Evolutionary conservation across 1,139 yeast genomes (phyloP).

Genomic region (Kodamaea anthophila): DNA sequence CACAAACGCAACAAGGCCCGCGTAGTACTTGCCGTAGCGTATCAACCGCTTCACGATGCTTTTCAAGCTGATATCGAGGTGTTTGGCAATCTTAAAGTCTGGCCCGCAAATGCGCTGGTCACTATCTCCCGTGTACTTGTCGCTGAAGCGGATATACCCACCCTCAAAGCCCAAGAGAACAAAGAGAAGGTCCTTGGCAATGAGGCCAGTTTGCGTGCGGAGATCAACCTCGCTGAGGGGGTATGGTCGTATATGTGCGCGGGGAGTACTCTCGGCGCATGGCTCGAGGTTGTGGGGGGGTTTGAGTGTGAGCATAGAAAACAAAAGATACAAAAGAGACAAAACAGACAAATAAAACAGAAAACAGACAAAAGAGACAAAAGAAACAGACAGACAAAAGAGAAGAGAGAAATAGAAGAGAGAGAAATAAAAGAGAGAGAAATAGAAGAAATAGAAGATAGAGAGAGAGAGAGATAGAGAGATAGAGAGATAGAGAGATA

Average conservation of each 20-base stretch:
- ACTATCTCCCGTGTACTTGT: slow-evolving; percentile 41
- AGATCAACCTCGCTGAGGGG: slow-evolving; percentile 42
- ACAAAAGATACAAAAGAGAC: no score
- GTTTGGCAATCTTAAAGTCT: slow-evolving; percentile 65
- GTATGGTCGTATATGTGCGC: slow-evolving; percentile 27
- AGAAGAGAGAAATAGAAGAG: no score
- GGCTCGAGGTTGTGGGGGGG: slow-evolving; percentile 16
- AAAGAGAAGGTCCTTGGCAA: slow-evolving; percentile 63
- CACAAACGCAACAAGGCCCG: slow-evolving; percentile 48
- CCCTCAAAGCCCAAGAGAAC: slow-evolving; percentile 80
- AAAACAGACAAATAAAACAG: no score
- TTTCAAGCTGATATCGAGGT: slow-evolving; percentile 68
- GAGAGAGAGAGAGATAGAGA: no score
- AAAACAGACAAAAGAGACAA: no score
- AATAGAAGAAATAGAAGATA: no score
- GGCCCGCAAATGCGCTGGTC: slow-evolving; percentile 54
- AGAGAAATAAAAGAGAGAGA: no score
- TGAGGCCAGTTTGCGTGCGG: slow-evolving; percentile 62
- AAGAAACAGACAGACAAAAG: no score
- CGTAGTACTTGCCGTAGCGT: slow-evolving; percentile 57
- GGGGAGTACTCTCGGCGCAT: slow-evolving; percentile 12
- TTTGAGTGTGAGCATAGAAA: no score
- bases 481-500: no score
- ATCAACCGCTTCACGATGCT: slow-evolving; percentile 62
- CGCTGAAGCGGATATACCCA: slow-evolving; percentile 62